Conservation (phyloP, 495 filamentous ascomycete species). For the Aspergillus steynii region DNA sequence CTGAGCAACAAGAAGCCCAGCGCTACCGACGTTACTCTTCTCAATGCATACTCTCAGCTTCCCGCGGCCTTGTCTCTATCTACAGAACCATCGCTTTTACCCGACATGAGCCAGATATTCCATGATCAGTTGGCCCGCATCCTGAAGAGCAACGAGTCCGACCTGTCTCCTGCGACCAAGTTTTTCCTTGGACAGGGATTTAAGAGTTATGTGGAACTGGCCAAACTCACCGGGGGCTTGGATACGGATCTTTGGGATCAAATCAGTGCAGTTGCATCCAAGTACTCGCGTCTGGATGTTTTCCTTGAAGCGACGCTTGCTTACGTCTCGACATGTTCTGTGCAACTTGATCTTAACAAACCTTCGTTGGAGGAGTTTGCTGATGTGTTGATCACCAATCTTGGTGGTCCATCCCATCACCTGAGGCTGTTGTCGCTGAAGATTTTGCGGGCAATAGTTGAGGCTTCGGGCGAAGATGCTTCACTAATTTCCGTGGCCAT, state of each 20-base stretch:
- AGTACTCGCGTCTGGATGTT: slow-evolving; percentile 59
- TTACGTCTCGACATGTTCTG: slow-evolving; percentile 55
- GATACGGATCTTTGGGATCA: slow-evolving; percentile 56
- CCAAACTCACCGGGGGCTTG: slow-evolving; percentile 30
- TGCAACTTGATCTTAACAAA: slow-evolving; percentile 42
- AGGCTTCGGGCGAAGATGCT: slow-evolving; percentile 37
- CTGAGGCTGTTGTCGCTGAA: slow-evolving; percentile 69
- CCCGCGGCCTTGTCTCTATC: slow-evolving; percentile 39
- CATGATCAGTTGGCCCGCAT: slow-evolving; percentile 34
- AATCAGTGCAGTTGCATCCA: slow-evolving; percentile 60
- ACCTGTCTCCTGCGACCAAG: slow-evolving; percentile 15
- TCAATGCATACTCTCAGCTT: slow-evolving; percentile 44
- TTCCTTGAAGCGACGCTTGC: slow-evolving; percentile 67
- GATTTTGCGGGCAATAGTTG: slow-evolving; percentile 52
- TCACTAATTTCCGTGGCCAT: slow-evolving; percentile 53
- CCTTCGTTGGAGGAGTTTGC: slow-evolving; percentile 55
- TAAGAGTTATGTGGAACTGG: slow-evolving; percentile 46
- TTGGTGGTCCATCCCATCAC: slow-evolving; percentile 69
- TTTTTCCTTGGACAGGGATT: slow-evolving; percentile 49
- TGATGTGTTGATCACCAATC: slow-evolving; percentile 64
- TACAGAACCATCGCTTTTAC: slow-evolving; percentile 32
- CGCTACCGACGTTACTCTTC: slow-evolving; percentile 29
- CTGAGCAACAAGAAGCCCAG: slow-evolving; percentile 48
- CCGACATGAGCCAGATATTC: slow-evolving; percentile 35
- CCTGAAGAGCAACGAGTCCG: slow-evolving; percentile 19